Evolutionary conservation across 2,329 filamentous ascomycete genomes (phyloP).

Genomic region (Colletotrichum ledebouriae): DNA sequence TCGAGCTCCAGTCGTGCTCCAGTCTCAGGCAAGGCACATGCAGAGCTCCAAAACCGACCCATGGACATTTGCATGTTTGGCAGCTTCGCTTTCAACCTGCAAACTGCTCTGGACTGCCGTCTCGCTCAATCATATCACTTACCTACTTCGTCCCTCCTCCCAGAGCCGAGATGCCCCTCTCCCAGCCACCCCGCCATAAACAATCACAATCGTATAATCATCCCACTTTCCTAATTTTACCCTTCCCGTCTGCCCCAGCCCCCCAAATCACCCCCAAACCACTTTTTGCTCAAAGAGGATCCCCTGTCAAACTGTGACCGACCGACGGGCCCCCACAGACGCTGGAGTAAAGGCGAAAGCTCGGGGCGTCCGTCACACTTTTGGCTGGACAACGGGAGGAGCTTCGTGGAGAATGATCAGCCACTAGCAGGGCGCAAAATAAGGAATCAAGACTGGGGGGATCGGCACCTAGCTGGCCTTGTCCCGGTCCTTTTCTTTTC

Average conservation of each 20-base stretch:
- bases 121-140: not conserved
- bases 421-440: constrained; percentile 32
- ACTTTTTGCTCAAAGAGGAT: constrained; percentile 15
- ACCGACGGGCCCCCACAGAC: constrained; percentile 25
- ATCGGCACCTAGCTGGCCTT: not conserved
- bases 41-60: constrained; percentile 11
- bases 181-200: constrained; percentile 36
- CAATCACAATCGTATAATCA: constrained; percentile 19
- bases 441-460: constrained; percentile 21
- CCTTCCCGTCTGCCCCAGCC: constrained; percentile 3
- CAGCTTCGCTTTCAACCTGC: constrained; percentile 16
- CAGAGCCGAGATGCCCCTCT: not conserved
- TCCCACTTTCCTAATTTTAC: not conserved
- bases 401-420: constrained; percentile 33
- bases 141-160: not conserved
- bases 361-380: constrained; percentile 30
- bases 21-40: not conserved
- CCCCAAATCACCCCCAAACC: constrained; percentile 14
- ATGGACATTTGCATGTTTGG: not conserved
- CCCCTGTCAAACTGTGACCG: constrained; percentile 9
- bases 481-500: constrained; percentile 1
- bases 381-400: constrained; percentile 42
- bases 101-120: not conserved
- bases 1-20: not conserved
- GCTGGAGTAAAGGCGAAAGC: constrained; percentile 14